Base-by-base conservation (phyloP, 2,329 filamentous ascomycete genomes). In the Hypoxylon rubiginosum region DNA sequence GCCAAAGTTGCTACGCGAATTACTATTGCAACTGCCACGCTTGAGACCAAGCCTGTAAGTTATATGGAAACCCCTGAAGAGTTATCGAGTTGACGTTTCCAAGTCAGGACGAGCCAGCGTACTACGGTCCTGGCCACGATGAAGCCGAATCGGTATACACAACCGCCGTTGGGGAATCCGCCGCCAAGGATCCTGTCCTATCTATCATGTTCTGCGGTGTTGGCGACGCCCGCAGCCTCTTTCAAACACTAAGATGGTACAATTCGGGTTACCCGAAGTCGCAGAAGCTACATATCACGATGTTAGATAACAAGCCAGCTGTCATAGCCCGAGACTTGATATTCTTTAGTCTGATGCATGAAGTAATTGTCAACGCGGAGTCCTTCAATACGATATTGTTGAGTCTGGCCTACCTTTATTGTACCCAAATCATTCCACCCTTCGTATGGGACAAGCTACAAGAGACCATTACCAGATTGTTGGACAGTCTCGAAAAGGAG, bases 131-230 rank as follows among this genome's bases (percentile, higher is more conserved):
- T n/a, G 64, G 70, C n/a, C 28, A 69, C 52, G 70, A 72, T 24
- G 13, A 46, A 1, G 64, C 59, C 10, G 49, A 62, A 32, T 69
- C 70, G 3, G 30, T 54, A 30, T 71, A 68, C 43, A 65, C 63
- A 2, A 2, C 39, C 11, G 32, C 58, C n/a, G 62, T 70, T 5
- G 46, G 53, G 39, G 51, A 64, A 32, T 66, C 62, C 11, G 19
- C 66, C 4, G 32, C 24, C 1, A 48, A 65, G 0, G 70, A 71
- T 15, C 58, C 62, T 1, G 54, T 67, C 55, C 48, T 71, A 36
- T 61, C 66, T 11, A 50, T 72, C 24, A 69, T 71, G 68, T 56
- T 72, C 30, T 68, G 68, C 51, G 66, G 66, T 21, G 21, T 66
- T 13, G 58, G 60, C 1, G 70, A 72, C 53, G 66, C 64, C 26